A percentile compares a stretch with the other conserved stretches of the same genome.
Conservation (phyloP, 2,329 filamentous ascomycete genomes). For the Cyphellophora attinorum region DNA sequence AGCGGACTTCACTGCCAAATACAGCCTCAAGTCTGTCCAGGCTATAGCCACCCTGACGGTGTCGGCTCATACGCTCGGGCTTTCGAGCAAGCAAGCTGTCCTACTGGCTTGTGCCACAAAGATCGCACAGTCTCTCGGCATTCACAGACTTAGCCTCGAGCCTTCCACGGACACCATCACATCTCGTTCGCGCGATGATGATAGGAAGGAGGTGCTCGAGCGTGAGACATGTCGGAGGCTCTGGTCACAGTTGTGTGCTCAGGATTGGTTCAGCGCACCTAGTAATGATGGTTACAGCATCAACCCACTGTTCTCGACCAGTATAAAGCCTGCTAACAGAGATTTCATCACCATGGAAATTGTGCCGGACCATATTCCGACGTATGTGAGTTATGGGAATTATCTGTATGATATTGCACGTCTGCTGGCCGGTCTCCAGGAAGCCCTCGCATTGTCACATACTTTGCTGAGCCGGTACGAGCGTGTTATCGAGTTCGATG, state of each 20-base stretch:
- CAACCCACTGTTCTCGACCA: conserved; percentile 25
- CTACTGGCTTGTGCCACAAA: conserved; percentile 35
- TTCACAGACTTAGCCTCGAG: conserved; percentile 29
- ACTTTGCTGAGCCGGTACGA: conserved; percentile 31
- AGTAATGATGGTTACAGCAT: conserved; percentile 30
- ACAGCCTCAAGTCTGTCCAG: conserved; percentile 35
- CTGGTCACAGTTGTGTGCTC: conserved; percentile 29
- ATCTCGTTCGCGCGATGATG: conserved; percentile 3
- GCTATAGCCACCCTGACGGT: conserved; percentile 40
- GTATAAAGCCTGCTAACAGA: conserved; percentile 24
- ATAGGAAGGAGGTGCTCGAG: conserved; percentile 14
- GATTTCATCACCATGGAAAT: conserved; percentile 25
- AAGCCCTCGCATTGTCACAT: conserved; percentile 25
- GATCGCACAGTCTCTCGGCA: conserved; percentile 38
- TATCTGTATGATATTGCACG: conserved; percentile 29
- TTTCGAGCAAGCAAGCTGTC: conserved; percentile 38
- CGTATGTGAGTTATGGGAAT: conserved; percentile 24
- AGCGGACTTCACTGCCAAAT: conserved; percentile 35
- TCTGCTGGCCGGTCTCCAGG: conserved; percentile 29
- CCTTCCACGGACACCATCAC: conserved; percentile 9
- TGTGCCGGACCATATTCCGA: conserved; percentile 19
- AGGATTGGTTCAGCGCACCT: conserved; percentile 35
- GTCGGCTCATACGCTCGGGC: conserved; percentile 40
- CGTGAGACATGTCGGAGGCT: conserved; percentile 29
- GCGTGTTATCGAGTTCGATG: conserved; percentile 30